Base-by-base conservation (phyloP, 768 basidiomycete genomes). In the Hygrocybe punicea region DNA sequence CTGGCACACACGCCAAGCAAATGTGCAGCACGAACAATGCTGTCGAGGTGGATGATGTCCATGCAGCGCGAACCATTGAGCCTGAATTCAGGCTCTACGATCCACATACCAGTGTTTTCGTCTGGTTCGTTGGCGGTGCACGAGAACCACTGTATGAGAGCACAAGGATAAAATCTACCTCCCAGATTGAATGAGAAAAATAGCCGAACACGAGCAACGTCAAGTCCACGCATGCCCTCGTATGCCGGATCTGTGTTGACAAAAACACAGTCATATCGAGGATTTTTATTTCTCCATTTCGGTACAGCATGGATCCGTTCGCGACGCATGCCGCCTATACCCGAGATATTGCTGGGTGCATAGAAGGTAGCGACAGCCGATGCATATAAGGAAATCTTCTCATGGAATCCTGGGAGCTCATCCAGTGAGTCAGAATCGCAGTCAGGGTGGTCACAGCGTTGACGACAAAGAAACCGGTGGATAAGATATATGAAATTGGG, bases 71-170 rank as follows among this genome's bases (percentile, higher is more conserved):
- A 2, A 13, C 44, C 25, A 13, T 54, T 42, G n/a, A 34, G 39
- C 1, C 34, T 36, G 35, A 35, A 8, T 34, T 67, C 62, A 0
- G 67, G 69, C 29, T 58, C 44, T 1, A 70, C 66, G 19, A 67
- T 51, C 67, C 67, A 68, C 60, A 69, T 60, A 1, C 68, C 64
- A 2, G 67, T 69, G 5, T 59, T 45, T 0, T 39, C 34, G 47
- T 67, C 61, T 2, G 71, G 69, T 4, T 46, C 33, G 6, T 62
- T 58, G 0, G 51, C 47, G 4, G 51, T 19, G 10, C 24, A 10
- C 2, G 48, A 35, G 33, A 67, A 70, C 71, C 71, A 71, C 10
- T 64, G 51, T 1, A 71, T 61, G 5, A 71, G 55, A 0, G 67
- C 66, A 25, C 67, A 73, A 11, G 65, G 64, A 47, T 64, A 69